Percentiles rank a stretch among this genome's conserved stretches.
phyloP scores from a whole-genome alignment of 768 basidiomycete genomes.

The Collybiopsis luxurians region DNA sequence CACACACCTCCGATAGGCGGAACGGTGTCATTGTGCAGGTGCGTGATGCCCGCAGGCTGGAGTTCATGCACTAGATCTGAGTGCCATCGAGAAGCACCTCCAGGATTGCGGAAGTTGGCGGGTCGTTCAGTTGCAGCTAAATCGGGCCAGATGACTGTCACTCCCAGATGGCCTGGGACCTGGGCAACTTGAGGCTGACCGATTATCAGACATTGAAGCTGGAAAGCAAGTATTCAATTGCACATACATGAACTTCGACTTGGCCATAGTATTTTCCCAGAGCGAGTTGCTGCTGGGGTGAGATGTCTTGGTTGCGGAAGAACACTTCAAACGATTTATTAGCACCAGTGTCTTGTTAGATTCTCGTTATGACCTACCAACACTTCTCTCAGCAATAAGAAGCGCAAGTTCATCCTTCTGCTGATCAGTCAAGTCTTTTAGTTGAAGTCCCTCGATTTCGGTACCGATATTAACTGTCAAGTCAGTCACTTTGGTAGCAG shows the following conservation, averaged over 20 bases:
- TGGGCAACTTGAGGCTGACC: conserved; percentile 15
- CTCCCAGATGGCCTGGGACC: conserved; percentile 14
- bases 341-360: too few relatives aligned
- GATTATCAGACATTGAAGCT: neutral
- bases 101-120: neutral
- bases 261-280: conserved; percentile 18
- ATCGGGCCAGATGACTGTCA: conserved; percentile 16
- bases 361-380: too few relatives aligned
- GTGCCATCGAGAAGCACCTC: conserved; percentile 12
- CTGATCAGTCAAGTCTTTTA: conserved; percentile 16
- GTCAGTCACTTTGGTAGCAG: conserved; percentile 17
- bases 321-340: too few relatives aligned
- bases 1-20: conserved; percentile 17
- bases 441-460: conserved; percentile 18
- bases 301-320: conserved; percentile 19
- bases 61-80: conserved; percentile 18
- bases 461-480: conserved; percentile 18
- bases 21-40: conserved; percentile 18
- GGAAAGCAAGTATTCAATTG: neutral
- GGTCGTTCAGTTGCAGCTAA: neutral
- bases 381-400: conserved; percentile 12
- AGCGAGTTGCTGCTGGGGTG: conserved; percentile 14
- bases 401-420: conserved; percentile 18
- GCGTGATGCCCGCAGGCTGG: conserved; percentile 18
- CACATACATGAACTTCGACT: conserved; percentile 14